Base-by-base conservation (phyloP, 495 filamentous ascomycete species). In the Penicillium arizonense region DNA sequence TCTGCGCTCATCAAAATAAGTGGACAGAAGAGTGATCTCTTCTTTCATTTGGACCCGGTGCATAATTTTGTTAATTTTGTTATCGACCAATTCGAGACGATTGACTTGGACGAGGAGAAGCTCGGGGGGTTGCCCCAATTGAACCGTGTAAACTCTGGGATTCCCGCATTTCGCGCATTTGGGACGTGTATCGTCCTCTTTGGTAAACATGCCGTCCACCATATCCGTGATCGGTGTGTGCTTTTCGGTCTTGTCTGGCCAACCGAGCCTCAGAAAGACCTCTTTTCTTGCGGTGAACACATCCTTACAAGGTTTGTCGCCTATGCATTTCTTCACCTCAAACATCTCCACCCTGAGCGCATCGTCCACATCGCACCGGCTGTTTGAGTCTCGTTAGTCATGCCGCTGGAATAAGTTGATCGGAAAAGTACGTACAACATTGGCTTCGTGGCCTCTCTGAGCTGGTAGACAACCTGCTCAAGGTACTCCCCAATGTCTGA, bases 401-500 rank as follows among this genome's bases (percentile, higher is more conserved):
- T 4, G 14, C 26, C 10, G 2, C 18, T 14, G 9, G 6, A 16
- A 35, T 4, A 5, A 18, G 20, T 7, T 9, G 4, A 30, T 9
- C 28, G 7, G 12, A 20, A 12, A 55, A 45, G 10, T 30, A 56
- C 61, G 43, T 42, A 68, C 61, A 39, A 20, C 3, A 47, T 9
- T 2, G 21, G 0, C 6, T 39, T 8, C 0, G n/a, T 39, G 23
- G 44, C 44, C 0, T 45, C 11, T 8, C 24, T 2, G 9, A 73
- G 39, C 16, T 58, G 52, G 0, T 14, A 4, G 5, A 64, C 42
- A 8, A 72, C 10, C 2, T 35, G 39, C 2, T 52, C 47, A 8
- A 65, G 23, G 36, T 68, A 69, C 23, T 68, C 63, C 4, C 38
- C 36, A 13, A 40, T 35, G 58, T 75, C 71, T 30, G 73, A 59